phyloP scores from a whole-genome alignment of 192 early-diverging fungal genomes.

The Entomortierella parvispora region DNA sequence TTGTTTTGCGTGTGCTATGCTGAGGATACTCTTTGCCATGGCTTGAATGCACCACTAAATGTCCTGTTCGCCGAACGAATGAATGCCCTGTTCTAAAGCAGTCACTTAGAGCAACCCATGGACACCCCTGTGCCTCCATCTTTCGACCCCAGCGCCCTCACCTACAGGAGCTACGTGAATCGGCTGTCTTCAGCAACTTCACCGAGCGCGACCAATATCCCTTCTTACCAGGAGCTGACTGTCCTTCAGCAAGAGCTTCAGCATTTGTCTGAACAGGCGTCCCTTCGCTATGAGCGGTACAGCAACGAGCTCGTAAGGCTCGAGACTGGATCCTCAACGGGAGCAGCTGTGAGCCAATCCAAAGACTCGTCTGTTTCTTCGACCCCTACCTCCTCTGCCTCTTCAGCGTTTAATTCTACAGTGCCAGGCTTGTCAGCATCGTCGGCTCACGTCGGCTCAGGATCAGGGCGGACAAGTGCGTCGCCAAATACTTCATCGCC shows the following conservation, averaged over 20 bases:
- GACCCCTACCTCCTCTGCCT: slow-evolving; percentile 17
- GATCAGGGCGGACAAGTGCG: slow-evolving; percentile 15
- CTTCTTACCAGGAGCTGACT: slow-evolving; percentile 28
- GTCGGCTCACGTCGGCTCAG: neutral
- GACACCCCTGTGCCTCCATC: slow-evolving; percentile 24
- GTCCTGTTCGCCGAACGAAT: too few species aligned
- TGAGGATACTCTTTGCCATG: too few species aligned
- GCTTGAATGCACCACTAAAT: too few species aligned
- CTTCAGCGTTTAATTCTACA: neutral
- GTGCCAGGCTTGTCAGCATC: slow-evolving; percentile 7
- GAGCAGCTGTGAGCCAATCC: slow-evolving; percentile 10
- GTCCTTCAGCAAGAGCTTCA: slow-evolving; percentile 38
- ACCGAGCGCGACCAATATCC: slow-evolving; percentile 16
- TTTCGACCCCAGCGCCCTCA: slow-evolving; percentile 43
- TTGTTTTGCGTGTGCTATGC: too few species aligned
- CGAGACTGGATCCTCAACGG: slow-evolving; percentile 7
- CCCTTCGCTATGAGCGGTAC: slow-evolving; percentile 19
- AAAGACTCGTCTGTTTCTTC: slow-evolving; percentile 43
- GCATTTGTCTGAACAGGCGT: slow-evolving; percentile 37
- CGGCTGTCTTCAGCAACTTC: slow-evolving; percentile 14
- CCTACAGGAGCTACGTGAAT: slow-evolving; percentile 37
- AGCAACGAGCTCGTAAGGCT: slow-evolving; percentile 23
- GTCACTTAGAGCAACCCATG: slow-evolving; percentile 23
- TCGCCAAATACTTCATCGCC: slow-evolving; percentile 37
- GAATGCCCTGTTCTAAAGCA: too few species aligned